Evolutionary conservation across 805 yeast species (phyloP).

Genomic region (Lipomyces starkeyi): DNA sequence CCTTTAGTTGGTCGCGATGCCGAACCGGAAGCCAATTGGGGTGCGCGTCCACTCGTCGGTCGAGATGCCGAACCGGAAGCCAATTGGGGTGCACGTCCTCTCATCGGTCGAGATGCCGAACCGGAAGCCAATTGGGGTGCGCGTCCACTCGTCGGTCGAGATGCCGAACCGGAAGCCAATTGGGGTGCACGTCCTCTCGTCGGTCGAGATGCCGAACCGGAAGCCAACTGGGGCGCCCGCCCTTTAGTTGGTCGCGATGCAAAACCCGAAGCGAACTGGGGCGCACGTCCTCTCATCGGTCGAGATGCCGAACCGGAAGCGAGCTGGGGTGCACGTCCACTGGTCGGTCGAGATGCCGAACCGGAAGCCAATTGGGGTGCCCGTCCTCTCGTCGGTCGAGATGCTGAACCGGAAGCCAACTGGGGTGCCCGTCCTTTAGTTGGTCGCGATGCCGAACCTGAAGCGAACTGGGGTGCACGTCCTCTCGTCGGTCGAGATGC

Average conservation of each 20-base stretch:
- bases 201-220: conserved; percentile 27
- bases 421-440: conserved; percentile 21
- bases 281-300: conserved; percentile 19
- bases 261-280: conserved; percentile 11
- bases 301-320: conserved; percentile 32
- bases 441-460: conserved; percentile 32
- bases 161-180: conserved; percentile 18
- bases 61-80: conserved; percentile 19
- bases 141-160: conserved; percentile 11
- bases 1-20: conserved; percentile 17
- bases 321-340: conserved; percentile 20
- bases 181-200: conserved; percentile 14
- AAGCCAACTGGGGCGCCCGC: conserved; percentile 17
- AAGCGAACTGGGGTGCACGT: conserved; percentile 10
- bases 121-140: conserved; percentile 20
- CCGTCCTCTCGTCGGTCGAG: conserved; percentile 15
- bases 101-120: conserved; percentile 28
- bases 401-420: conserved; percentile 15
- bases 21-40: conserved; percentile 12
- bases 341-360: conserved; percentile 31
- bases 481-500: conserved; percentile 17
- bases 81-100: conserved; percentile 17
- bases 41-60: neutral
- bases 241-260: conserved; percentile 11
- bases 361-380: conserved; percentile 6